These are phyloP conservation scores for Wickerhamomyces rabaulensis DNA, from an alignment of 805 yeast genomes.

Conservation along the genomic window DNA sequence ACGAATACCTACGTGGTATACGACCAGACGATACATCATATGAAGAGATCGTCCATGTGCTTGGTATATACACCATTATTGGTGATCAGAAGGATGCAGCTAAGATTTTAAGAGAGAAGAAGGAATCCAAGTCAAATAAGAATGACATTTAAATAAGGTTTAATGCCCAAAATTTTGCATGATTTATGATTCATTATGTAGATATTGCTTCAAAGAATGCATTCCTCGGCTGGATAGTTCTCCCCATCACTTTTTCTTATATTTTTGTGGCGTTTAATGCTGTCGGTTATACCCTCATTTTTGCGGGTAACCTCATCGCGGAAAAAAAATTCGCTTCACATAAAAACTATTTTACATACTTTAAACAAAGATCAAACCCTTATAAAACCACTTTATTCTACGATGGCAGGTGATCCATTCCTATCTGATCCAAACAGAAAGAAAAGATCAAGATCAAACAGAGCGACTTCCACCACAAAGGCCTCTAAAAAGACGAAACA, in stretches of 20 bases:
- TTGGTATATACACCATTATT: constrained; percentile 28
- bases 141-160: neutral
- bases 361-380: neutral
- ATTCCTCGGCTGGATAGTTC: neutral
- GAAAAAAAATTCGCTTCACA: constrained; percentile 1
- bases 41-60: constrained; percentile 24
- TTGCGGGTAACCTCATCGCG: constrained; percentile 14
- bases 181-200: neutral
- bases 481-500: constrained; percentile 11
- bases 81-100: constrained; percentile 26
- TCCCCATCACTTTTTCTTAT: neutral
- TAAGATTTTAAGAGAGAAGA: constrained; percentile 11
- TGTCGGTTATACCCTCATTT: neutral
- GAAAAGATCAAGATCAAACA: constrained; percentile 16
- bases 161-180: neutral
- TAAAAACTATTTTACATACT: neutral
- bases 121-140: neutral
- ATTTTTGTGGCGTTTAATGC: too few relatives aligned
- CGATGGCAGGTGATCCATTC: constrained; percentile 56
- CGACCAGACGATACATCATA: constrained; percentile 9
- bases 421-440: constrained; percentile 53
- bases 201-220: neutral
- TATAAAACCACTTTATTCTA: neutral
- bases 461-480: constrained; percentile 10
- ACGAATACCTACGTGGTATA: constrained; percentile 27